Conservation (phyloP, 2,329 filamentous ascomycete species). For the Aspergillus sp. region DNA sequence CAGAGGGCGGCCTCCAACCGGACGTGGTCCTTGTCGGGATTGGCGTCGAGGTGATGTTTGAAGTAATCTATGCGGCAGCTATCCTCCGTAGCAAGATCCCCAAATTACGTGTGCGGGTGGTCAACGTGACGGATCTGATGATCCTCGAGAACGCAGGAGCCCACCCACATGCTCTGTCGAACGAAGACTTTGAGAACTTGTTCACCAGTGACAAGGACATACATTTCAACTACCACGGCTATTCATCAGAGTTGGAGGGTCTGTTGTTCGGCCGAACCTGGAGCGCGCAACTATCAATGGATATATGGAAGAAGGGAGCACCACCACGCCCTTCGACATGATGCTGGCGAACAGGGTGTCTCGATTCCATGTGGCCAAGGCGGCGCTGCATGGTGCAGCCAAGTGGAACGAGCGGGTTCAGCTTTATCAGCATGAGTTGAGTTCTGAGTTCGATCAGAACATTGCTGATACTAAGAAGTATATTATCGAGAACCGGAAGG, state of each 20-base stretch:
- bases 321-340: slow-evolving; percentile 63
- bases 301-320: slow-evolving; percentile 58
- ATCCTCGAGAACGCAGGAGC: slow-evolving; percentile 47
- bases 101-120: slow-evolving; percentile 49
- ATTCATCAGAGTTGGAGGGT: slow-evolving; percentile 52
- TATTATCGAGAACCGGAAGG: slow-evolving; percentile 46
- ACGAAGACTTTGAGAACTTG: slow-evolving; percentile 46
- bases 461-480: slow-evolving; percentile 46
- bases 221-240: slow-evolving; percentile 62
- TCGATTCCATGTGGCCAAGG: slow-evolving; percentile 51
- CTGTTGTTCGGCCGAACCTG: slow-evolving; percentile 51
- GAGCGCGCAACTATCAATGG: slow-evolving; percentile 50
- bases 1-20: slow-evolving; percentile 46
- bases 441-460: slow-evolving; percentile 42
- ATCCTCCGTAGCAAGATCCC: slow-evolving; percentile 46
- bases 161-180: slow-evolving; percentile 52
- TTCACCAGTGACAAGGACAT: slow-evolving; percentile 51
- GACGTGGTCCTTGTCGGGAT: slow-evolving; percentile 59
- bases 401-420: slow-evolving; percentile 43
- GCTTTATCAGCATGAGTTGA: slow-evolving; percentile 37
- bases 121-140: slow-evolving; percentile 61
- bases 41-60: slow-evolving; percentile 58
- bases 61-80: slow-evolving; percentile 54
- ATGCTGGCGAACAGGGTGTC: slow-evolving; percentile 56
- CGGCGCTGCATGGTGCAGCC: slow-evolving; percentile 45